Conservation (phyloP, 1,284 basidiomycete genomes). For the Heterobasidion annosum region DNA sequence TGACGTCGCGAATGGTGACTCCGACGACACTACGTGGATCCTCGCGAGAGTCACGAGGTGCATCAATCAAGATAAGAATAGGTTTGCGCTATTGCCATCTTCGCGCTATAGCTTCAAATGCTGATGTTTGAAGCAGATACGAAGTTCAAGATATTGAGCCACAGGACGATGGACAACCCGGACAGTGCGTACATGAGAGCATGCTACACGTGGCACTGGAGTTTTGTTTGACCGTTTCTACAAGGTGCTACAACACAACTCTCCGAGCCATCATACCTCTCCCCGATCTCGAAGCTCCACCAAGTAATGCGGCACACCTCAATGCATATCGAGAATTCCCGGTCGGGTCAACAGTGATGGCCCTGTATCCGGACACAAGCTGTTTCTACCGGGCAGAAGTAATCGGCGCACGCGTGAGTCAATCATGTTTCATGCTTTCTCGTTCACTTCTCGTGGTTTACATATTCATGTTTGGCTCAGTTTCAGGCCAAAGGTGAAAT, state of each 20-base stretch:
- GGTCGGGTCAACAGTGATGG: conserved; percentile 67
- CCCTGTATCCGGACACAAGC: conserved; percentile 77
- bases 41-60: conserved; percentile 65
- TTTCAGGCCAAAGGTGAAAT: conserved; percentile 29
- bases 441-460: conserved; percentile 5
- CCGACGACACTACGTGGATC: conserved; percentile 66
- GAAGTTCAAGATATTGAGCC: conserved; percentile 77
- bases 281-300: conserved; percentile 55
- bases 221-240: not conserved
- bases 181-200: conserved; percentile 37
- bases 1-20: conserved; percentile 33
- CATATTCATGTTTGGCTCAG: conserved; percentile 12
- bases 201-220: not conserved
- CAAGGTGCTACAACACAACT: conserved; percentile 59
- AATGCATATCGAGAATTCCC: conserved; percentile 63
- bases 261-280: conserved; percentile 65
- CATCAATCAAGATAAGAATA: conserved; percentile 60
- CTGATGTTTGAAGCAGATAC: conserved; percentile 36
- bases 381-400: conserved; percentile 82
- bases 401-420: conserved; percentile 51
- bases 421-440: conserved; percentile 37
- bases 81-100: conserved; percentile 26
- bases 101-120: conserved; percentile 4
- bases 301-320: conserved; percentile 51
- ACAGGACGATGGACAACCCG: conserved; percentile 66